Evolutionary conservation across 768 basidiomycete species (phyloP), one percentile per base, ranked within the genome.

Genomic region (Amanita pallidorosea): DNA sequence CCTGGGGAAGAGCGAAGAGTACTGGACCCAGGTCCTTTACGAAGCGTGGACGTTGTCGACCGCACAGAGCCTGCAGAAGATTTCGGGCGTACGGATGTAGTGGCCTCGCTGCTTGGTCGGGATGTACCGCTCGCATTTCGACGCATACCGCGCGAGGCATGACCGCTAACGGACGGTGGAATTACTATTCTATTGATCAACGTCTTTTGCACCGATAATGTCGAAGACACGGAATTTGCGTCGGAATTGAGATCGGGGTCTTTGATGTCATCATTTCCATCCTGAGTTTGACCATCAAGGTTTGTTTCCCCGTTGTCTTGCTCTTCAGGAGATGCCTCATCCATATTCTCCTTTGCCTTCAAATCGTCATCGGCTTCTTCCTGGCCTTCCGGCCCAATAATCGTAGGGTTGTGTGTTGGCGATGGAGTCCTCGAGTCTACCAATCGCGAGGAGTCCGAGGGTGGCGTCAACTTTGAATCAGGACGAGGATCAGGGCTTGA

Each of bases 381-480:
- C 15, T 47, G 35, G 22, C 15, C 11, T 12, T 34, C 35, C 37
- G 12, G 60, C 41, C 62, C 61, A 8, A n/a, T n/a, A n/a, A n/a
- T n/a, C n/a, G n/a, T n/a, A n/a, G 61, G 57, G 33, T 38, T 54
- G 7, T 46, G 51, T 31, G 44, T 57, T 18, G 56, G 59, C 25
- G 58, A 60, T 25, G 49, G 45, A 20, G 50, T 55, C 36, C 51
- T 54, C 12, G 55, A 56, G 17, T 45, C 20, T 15, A 45, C 53
- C 15, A 58, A 49, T 4, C 58, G 55, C 9, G 61, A 50, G 20
- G 64, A 49, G 33, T 59, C 70, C 17, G 83, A 83, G 2, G 82
- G 83, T 7, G 87, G 69, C 58, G 46, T 47, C 15, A 47, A 37
- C 34, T 88, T 87, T 5, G 84, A 87, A 56, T 88, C 86, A 2